Evolutionary conservation across 176 grass and related monocot species (phyloP), one percentile per base, ranked within the genome.

Genomic region (Eleusine indica): DNA sequence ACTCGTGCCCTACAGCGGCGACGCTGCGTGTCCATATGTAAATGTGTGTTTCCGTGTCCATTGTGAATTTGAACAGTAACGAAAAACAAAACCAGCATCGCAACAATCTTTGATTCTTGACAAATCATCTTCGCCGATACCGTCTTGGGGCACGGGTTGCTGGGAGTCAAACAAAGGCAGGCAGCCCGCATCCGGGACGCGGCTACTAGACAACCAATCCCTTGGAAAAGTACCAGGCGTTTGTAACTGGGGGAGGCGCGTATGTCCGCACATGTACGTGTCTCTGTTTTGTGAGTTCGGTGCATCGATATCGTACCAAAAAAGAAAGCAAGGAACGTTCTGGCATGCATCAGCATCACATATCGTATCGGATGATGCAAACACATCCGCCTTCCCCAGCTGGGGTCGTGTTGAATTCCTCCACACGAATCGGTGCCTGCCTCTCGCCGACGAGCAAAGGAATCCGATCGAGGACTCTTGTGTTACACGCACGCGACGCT

Each of bases 171-270:
- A 57, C 6, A 15, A 21, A 18, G 68, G 25, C 30, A 4, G 12
- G 58, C 22, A 3, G 19, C 6, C 25, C 25, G n/a, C 1, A 3
- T 0, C 48, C 9, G 18, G 67, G 86, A 84, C 81, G 81, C 81
- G 75, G 86, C 80, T 72, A 66, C 80, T 22, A 25, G 79, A 19
- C 47, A 63, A 28, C 44, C 1, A 10, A 4, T 0, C 44, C 40
- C 39, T 10, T 1, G 4, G 14, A 29, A 57, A 48, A 66, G 67
- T 16, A 14, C 17, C 15, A 4, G 12, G 30, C 25, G 43, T 16
- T 37, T 21, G 8, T 19, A 58, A 13, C 82, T 0, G 52, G 82
- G 75, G 82, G 70, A 89, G 82, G 82, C n/a, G 64, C 66, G 16
- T 14, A 18, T 21, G 7, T 25, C 25, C 25, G 25, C 25, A 25